Percentiles rank a stretch among this genome's conserved stretches.
phyloP scores from a whole-genome alignment of 2,329 filamentous ascomycete species.

The Trichophaea hybrida region DNA sequence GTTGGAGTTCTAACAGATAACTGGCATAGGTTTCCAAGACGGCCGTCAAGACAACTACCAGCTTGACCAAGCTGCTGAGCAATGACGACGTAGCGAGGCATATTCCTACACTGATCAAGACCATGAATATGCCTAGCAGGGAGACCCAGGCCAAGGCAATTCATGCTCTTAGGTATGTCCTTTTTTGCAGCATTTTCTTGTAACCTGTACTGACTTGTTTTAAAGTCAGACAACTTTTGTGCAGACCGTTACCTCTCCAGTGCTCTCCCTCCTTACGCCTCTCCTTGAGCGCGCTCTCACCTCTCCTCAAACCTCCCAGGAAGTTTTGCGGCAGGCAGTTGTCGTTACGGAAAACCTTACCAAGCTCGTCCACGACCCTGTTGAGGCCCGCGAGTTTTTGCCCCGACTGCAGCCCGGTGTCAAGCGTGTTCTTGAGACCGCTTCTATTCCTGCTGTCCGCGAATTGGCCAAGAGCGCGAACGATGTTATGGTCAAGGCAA shows the following conservation, averaged over 20 bases:
- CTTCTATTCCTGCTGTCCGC: constrained; percentile 86
- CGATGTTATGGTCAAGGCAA: constrained; percentile 81
- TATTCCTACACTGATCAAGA: constrained; percentile 81
- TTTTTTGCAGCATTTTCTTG: constrained; percentile 30
- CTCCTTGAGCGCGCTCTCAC: constrained; percentile 89
- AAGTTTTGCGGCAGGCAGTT: constrained; percentile 87
- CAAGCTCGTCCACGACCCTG: constrained; percentile 88
- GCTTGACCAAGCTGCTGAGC: constrained; percentile 73
- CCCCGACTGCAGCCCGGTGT: constrained; percentile 91
- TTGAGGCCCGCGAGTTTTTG: constrained; percentile 87
- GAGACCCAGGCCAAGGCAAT: constrained; percentile 89
- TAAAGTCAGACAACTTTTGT: constrained; percentile 86
- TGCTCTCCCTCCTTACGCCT: constrained; percentile 84
- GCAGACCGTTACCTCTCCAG: constrained; percentile 85
- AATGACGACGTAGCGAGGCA: constrained; percentile 93
- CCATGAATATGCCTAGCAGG: constrained; percentile 84
- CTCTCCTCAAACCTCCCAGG: constrained; percentile 77
- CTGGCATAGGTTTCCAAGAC: constrained; percentile 50
- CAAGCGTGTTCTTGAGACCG: constrained; percentile 70
- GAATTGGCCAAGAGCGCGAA: constrained; percentile 73
- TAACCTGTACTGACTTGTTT: too few species aligned
- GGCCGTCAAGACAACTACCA: constrained; percentile 81
- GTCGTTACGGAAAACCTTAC: constrained; percentile 97
- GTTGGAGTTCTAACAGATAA: not conserved
- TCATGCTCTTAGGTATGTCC: constrained; percentile 49